Percentiles rank a stretch among this genome's conserved stretches.
phyloP scores from a whole-genome alignment of 495 filamentous ascomycete genomes.

The Beverwykella pulmonaria region DNA sequence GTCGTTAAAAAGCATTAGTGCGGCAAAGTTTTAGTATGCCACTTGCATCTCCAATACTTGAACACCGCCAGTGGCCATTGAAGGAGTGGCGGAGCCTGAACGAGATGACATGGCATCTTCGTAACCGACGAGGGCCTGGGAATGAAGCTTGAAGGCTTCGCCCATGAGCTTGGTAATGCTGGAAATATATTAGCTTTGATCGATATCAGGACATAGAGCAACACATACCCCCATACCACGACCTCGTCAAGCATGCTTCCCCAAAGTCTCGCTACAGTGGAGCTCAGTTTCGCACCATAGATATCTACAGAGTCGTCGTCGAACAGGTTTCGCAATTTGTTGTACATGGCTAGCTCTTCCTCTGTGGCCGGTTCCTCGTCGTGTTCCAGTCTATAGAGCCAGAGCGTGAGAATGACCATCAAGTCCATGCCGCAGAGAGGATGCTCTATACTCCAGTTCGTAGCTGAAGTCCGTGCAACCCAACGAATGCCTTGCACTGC shows the following conservation, averaged over 20 bases:
- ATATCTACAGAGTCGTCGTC: constrained; percentile 83
- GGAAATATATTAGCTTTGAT: constrained; percentile 26
- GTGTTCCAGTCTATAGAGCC: constrained; percentile 98
- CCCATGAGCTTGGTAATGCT: constrained; percentile 98
- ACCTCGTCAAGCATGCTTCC: constrained; percentile 98
- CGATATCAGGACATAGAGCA: constrained; percentile 6
- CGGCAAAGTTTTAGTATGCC: constrained; percentile 35
- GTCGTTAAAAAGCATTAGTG: constrained; percentile 30
- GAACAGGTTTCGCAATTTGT: constrained; percentile 89
- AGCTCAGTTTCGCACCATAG: constrained; percentile 80
- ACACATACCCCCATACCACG: constrained; percentile 91
- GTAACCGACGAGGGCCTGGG: constrained; percentile 90
- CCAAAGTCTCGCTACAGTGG: constrained; percentile 92
- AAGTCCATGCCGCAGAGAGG: constrained; percentile 95
- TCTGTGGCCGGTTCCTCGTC: constrained; percentile 92
- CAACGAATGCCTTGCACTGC: constrained; percentile 94
- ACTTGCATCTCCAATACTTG: constrained; percentile 45
- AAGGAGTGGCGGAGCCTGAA: constrained; percentile 42
- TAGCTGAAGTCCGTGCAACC: constrained; percentile 94
- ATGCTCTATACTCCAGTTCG: constrained; percentile 99
- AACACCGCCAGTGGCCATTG: constrained; percentile 40
- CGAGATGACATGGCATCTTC: constrained; percentile 66
- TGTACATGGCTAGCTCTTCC: constrained; percentile 92
- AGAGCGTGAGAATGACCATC: constrained; percentile 97
- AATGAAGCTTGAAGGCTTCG: constrained; percentile 95